Evolutionary conservation across 345 rosid species (phyloP), one percentile per base, ranked within the genome.

Genomic region (Euphorbia peplus): DNA sequence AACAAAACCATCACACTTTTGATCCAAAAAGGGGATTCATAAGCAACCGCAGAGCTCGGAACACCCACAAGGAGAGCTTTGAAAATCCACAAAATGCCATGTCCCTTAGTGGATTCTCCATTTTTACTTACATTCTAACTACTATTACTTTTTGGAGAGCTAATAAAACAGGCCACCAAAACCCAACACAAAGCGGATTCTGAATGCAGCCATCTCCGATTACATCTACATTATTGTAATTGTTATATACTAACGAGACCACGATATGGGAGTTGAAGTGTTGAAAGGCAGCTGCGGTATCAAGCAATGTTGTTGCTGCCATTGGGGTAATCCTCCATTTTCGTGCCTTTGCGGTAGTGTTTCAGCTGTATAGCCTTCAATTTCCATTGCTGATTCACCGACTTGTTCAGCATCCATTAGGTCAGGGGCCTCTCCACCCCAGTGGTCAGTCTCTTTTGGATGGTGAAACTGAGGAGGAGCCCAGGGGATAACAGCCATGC

Each of bases 401-500:
- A 52, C 25, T 69, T 76, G 82, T 57, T 87, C 92, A 3, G 74
- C 74, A 67, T 91, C 93, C 84, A 81, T 82, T 26, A 61, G 74
- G 52, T 75, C 88, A 32, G 70, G 57, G 35, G 46, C 71, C 52
- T 70, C 75, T 14, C 50, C 26, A 37, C 68, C 64, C 4, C 60
- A 26, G 15, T 28, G 21, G 24, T 73, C 76, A n/a, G 10, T 6
- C 2, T 58, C 51, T 18, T 21, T 55, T 22, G 70, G 47, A 8
- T 32, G 1, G 15, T 76, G 60, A 63, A 56, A 12, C 74, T 70
- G 82, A 37, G 73, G 77, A 22, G 86, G 80, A 73, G 76, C 76
- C 91, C 91, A 91, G 0, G 87, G 83, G 55, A 91, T 82, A 63
- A 89, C 79, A 1, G 93, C 93, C 78, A 77, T 72, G 28, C 8